phyloP scores from a whole-genome alignment of 345 rosid genomes.

The Populus davidiana region DNA sequence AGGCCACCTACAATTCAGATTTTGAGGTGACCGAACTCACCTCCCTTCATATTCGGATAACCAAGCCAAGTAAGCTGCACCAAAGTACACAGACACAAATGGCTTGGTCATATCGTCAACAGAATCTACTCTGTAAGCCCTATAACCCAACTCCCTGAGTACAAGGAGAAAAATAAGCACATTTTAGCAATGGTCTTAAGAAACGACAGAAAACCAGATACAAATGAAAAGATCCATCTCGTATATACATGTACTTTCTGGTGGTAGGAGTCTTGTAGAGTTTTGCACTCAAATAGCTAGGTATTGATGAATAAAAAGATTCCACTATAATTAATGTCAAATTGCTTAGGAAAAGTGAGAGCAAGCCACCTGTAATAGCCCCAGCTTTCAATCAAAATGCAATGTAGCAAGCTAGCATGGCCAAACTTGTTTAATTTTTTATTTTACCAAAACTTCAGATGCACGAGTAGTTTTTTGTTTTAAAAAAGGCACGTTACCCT shows the following conservation, averaged over 20 bases:
- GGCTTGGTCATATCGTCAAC: conserved; percentile 70
- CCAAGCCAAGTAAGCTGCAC: conserved; percentile 81
- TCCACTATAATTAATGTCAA: not conserved
- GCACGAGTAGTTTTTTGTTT: not conserved
- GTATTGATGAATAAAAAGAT: not conserved
- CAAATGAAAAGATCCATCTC: not conserved
- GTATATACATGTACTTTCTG: not conserved
- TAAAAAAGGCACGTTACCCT: not conserved
- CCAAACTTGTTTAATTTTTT: not conserved
- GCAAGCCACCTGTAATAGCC: not conserved
- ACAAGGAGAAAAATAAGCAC: conserved; percentile 9
- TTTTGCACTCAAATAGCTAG: not conserved
- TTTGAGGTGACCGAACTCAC: conserved; percentile 33
- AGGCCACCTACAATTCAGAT: not conserved
- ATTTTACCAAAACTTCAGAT: not conserved
- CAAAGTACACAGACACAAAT: conserved; percentile 83
- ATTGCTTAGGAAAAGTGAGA: not conserved
- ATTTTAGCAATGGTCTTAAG: not conserved
- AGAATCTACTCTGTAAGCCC: conserved; percentile 73
- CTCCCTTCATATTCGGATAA: conserved; percentile 80
- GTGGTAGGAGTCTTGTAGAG: not conserved
- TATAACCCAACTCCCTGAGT: conserved; percentile 69
- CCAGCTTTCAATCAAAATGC: not conserved
- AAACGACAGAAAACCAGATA: not conserved
- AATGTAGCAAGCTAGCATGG: not conserved